phyloP scores from a whole-genome alignment of 371 early-diverging fungal genomes.

The Mortierella sp. region DNA sequence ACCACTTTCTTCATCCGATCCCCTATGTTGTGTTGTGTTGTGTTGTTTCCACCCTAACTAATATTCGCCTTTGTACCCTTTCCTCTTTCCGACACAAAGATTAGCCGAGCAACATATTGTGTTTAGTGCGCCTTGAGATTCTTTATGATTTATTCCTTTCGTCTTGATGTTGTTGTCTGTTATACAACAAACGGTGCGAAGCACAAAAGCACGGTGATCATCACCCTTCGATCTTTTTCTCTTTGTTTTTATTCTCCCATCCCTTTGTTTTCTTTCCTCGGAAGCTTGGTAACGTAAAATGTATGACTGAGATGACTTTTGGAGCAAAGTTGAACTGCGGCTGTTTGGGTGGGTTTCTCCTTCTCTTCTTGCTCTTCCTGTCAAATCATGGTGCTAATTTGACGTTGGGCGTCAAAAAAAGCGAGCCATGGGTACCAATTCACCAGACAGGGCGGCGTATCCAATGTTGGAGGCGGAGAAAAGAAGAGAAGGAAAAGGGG shows the following conservation, averaged over 20 bases:
- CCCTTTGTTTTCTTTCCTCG: not conserved
- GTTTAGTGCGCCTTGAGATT: too few relatives aligned
- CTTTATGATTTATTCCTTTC: not conserved
- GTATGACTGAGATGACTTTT: not conserved
- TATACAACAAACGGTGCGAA: not conserved
- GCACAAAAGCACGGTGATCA: not conserved
- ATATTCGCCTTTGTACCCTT: not conserved
- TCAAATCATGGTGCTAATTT: not conserved
- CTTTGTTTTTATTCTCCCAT: not conserved
- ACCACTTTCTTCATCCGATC: not conserved
- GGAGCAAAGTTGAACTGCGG: not conserved
- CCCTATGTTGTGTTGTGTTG: not conserved
- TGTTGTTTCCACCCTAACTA: not conserved
- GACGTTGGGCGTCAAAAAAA: not conserved
- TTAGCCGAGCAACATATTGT: conserved; percentile 2
- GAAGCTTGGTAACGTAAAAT: not conserved
- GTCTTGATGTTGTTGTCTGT: not conserved
- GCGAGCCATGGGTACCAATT: not conserved
- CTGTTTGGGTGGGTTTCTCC: not conserved
- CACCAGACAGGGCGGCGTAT: not conserved
- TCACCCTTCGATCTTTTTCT: not conserved
- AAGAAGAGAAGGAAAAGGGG: too few relatives aligned
- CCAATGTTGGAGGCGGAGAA: not conserved
- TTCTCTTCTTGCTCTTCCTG: not conserved
- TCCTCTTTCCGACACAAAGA: not conserved